Percentiles rank a stretch among this genome's conserved stretches.
phyloP scores from a whole-genome alignment of 2,329 filamentous ascomycete species.

The Diaporthe vexans region DNA sequence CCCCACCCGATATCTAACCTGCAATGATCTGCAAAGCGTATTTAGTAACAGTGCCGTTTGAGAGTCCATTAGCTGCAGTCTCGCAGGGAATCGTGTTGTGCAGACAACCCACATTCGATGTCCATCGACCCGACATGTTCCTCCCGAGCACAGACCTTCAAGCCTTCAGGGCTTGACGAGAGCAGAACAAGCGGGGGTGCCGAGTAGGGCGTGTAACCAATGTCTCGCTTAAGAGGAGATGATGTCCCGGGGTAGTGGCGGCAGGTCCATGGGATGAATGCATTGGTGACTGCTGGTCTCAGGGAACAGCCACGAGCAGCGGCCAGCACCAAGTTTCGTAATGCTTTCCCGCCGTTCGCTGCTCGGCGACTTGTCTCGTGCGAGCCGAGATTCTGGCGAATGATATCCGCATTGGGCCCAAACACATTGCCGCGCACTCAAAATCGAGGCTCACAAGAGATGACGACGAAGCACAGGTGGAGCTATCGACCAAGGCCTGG shows the following conservation, averaged over 20 bases:
- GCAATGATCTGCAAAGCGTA: not conserved
- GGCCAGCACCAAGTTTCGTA: not conserved
- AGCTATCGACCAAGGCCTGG: not conserved
- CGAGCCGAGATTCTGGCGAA: slow-evolving; percentile 1
- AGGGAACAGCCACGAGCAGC: not conserved
- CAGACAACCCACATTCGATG: not conserved
- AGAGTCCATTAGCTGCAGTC: not conserved
- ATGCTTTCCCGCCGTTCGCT: slow-evolving; percentile 13
- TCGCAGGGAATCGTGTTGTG: slow-evolving; percentile 17
- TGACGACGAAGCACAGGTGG: not conserved
- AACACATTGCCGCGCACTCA: not conserved
- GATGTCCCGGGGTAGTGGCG: slow-evolving; percentile 2
- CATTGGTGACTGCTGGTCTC: slow-evolving; percentile 1
- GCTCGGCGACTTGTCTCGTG: slow-evolving; percentile 23
- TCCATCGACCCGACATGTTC: not conserved
- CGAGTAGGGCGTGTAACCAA: slow-evolving; percentile 16
- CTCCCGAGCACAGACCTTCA: not conserved
- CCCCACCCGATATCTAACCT: not conserved
- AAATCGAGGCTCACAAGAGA: not conserved
- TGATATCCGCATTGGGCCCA: not conserved
- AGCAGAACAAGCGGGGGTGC: not conserved
- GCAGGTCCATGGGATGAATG: not conserved
- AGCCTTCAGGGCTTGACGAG: not conserved
- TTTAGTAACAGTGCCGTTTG: not conserved
- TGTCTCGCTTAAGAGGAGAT: slow-evolving; percentile 28